Base-by-base conservation (phyloP, 2,329 filamentous ascomycete species). In the Emericellopsis cladophorae region DNA sequence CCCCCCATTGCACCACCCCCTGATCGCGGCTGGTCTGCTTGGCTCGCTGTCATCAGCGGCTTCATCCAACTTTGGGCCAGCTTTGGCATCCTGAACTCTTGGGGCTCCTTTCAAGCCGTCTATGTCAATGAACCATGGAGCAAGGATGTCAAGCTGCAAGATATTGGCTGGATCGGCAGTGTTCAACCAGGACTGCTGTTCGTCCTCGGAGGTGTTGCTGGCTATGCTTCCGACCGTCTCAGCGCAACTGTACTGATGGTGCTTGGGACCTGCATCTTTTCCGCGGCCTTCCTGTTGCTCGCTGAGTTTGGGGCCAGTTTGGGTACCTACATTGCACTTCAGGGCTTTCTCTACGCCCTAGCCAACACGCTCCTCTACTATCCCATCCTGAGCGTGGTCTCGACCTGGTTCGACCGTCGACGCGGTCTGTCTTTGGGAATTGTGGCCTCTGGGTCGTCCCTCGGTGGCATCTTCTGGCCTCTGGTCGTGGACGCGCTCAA, bases 31-130 rank as follows among this genome's bases (percentile, higher is more conserved):
- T 24, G 44, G 15, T 48, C 53, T 4, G 56, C 54, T 8, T 58
- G 56, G 57, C 44, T 57, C 10, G 54, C 55, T 8, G 56, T 58
- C 5, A n/a, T 52, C 1, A 54, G 54, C n/a, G 52, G 52, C 0
- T 58, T 57, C 36, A 31, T 58, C 33, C 50, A 54, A 36, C 54
- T 55, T 18, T 45, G 46, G 14, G 46, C 49, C 23, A 47, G 48
- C 14, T 54, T 58, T 39, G 56, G 53, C 7, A 41, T 56, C 12
- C n/a, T 56, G 16, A 57, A 61, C 45, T 54, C 67, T n/a, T 76
- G 74, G 44, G 72, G 73, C 4, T 65, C 70, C 4, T 77, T 72
- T 42, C 71, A 77, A 45, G 64, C 65, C 4, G 68, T 69, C 52
- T 78, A 76, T 45, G 46, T 26, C 26, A 5, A 60, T 54, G 40